phyloP scores from a whole-genome alignment of 164 flowering plant species.

The Annona squamosa region DNA sequence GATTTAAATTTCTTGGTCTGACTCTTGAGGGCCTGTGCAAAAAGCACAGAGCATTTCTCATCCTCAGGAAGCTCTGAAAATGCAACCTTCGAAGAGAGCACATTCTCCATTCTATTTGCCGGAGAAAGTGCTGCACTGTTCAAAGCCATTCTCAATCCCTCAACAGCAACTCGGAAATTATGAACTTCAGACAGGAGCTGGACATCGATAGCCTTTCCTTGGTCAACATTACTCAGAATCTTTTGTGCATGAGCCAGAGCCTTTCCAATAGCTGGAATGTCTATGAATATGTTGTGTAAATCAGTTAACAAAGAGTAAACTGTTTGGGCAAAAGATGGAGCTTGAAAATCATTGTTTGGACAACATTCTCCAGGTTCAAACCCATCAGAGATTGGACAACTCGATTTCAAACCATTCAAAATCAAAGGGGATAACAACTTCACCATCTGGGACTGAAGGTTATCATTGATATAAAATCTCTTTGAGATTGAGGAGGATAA shows the following conservation, averaged over 20 bases:
- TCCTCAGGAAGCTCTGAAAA: slow-evolving; percentile 54
- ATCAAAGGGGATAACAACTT: slow-evolving; percentile 35
- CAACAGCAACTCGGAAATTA: slow-evolving; percentile 69
- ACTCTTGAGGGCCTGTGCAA: slow-evolving; percentile 62
- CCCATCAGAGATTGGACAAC: slow-evolving; percentile 13
- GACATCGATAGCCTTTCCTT: slow-evolving; percentile 54
- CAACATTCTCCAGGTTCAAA: slow-evolving; percentile 22
- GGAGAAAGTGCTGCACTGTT: slow-evolving; percentile 57
- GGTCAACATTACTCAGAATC: slow-evolving; percentile 59
- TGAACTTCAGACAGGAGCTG: slow-evolving; percentile 51
- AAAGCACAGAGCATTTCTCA: slow-evolving; percentile 63
- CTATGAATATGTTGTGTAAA: slow-evolving; percentile 54
- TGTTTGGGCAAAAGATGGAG: slow-evolving; percentile 69
- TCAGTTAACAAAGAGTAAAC: slow-evolving; percentile 63
- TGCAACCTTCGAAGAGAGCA: slow-evolving; percentile 15
- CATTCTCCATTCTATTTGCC: slow-evolving; percentile 15
- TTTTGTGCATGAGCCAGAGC: slow-evolving; percentile 69
- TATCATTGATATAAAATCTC: slow-evolving; percentile 31
- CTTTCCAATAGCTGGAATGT: slow-evolving; percentile 57
- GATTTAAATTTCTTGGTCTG: slow-evolving; percentile 61
- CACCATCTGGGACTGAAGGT: slow-evolving; percentile 37
- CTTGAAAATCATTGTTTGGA: slow-evolving; percentile 33
- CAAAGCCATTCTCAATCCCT: slow-evolving; percentile 67
- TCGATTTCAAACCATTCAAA: background rate
- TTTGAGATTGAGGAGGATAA: slow-evolving; percentile 18